Percentiles rank a stretch among this genome's conserved stretches.
These are phyloP conservation scores for Golubevia sp. DNA, from an alignment of 1,284 basidiomycete species.

Conservation along the genomic window DNA sequence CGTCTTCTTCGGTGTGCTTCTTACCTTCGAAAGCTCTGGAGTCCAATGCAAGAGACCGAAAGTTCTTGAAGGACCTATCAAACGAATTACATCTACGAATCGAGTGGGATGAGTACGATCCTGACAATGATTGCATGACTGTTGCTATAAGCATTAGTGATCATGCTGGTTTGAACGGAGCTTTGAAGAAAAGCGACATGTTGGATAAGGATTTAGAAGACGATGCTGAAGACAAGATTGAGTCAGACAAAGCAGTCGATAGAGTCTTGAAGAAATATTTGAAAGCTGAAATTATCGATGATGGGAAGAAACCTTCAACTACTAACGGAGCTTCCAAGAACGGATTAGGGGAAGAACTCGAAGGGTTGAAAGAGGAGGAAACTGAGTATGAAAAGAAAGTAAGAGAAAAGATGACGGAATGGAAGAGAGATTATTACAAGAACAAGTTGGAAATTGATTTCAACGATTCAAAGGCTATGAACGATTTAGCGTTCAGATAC, in stretches of 20 bases:
- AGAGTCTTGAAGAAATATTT: conserved; percentile 85
- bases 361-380: conserved; percentile 68
- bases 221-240: conserved; percentile 65
- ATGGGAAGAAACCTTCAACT: neutral
- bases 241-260: conserved; percentile 74
- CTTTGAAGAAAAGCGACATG: conserved; percentile 12
- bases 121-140: conserved; percentile 19
- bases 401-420: conserved; percentile 83
- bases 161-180: too few species aligned
- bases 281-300: conserved; percentile 69
- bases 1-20: conserved; percentile 28
- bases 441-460: conserved; percentile 65
- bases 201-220: conserved; percentile 58
- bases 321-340: neutral
- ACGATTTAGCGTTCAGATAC: conserved; percentile 67
- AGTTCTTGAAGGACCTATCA: conserved; percentile 42
- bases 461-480: conserved; percentile 67
- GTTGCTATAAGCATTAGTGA: too few species aligned
- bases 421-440: conserved; percentile 88
- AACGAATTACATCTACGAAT: conserved; percentile 34
- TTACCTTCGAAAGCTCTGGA: conserved; percentile 18
- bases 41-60: conserved; percentile 25
- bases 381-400: conserved; percentile 74
- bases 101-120: conserved; percentile 52
- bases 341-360: too few species aligned